Base-by-base conservation (phyloP, 371 early-diverging fungal genomes). In the Circinella umbellata region DNA sequence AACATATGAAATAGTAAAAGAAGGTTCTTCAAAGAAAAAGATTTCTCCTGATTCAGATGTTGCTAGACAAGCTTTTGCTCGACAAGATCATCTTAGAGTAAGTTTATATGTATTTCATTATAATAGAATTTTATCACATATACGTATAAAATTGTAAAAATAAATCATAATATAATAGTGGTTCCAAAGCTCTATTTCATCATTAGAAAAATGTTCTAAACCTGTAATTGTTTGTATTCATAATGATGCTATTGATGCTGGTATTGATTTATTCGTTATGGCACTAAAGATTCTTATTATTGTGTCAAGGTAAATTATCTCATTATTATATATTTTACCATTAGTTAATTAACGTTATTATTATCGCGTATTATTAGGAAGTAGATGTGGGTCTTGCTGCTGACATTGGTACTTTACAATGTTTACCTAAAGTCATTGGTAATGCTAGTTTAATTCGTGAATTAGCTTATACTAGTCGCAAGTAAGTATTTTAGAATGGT, bases 341-440 rank as follows among this genome's bases (percentile, higher is more conserved):
- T 27, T 27, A 27, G 27, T 27, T 27, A 1, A 27, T 27, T 27
- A 27, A 27, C 27, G 27, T 27, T 27, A 27, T 27, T 27, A n/a
- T n/a, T n/a, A n/a, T n/a, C n/a, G 27, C 2, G 27, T 27, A 27
- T 27, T 27, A 2, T 27, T 15, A 64, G 86, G 95, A 96, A 82
- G 94, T 96, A 5, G 96, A 96, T 74, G 83, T 97, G 71, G 96
- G 96, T 27, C 73, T 98, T 74, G 95, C 95, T 27, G 96, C 96
- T 4, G 94, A 94, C 74, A 85, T 94, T 18, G 94, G 97, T 54
- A 93, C 97, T 37, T 85, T 98, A 59, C 98, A 98, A 80, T 89
- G 99, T 34, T 83, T 98, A 35, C 97, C 96, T 39, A 97, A 96
- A 80, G 88, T 97, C 8, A 93, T 96, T 67, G 97, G 96, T 35